These are phyloP conservation scores for Penicillium goetzii DNA, from an alignment of 495 filamentous ascomycete genomes.

Conservation along the genomic window DNA sequence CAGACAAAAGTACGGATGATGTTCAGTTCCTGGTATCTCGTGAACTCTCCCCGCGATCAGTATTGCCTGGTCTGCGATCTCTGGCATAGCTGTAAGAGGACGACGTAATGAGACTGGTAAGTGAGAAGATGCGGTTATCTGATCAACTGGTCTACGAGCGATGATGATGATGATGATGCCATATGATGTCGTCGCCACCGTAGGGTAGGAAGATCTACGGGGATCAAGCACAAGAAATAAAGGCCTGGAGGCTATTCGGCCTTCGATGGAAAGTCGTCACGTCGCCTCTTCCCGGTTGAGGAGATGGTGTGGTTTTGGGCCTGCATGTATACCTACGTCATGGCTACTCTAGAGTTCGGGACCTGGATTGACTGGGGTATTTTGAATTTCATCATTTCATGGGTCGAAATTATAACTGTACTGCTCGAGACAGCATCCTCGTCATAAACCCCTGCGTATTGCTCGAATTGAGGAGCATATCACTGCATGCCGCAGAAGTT, in stretches of 20 bases:
- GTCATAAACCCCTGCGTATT: not conserved
- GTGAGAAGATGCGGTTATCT: not conserved
- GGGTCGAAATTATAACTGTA: not conserved
- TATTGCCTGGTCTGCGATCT: not conserved
- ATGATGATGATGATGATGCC: not conserved
- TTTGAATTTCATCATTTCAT: slow-evolving; percentile 1
- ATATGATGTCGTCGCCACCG: slow-evolving; percentile 5
- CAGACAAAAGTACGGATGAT: not conserved
- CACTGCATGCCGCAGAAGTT: not conserved
- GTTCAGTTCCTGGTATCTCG: not conserved
- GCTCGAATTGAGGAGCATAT: not conserved
- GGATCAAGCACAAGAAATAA: not conserved
- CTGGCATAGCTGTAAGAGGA: not conserved
- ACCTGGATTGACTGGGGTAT: not conserved
- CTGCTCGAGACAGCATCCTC: not conserved
- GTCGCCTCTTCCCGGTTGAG: not conserved
- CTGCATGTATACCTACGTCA: slow-evolving; percentile 1
- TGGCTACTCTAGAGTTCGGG: not conserved
- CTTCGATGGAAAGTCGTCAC: slow-evolving; percentile 1
- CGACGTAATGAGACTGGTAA: slow-evolving; percentile 4
- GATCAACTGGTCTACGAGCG: not conserved
- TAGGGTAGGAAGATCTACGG: slow-evolving; percentile 1
- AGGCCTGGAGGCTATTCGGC: not conserved
- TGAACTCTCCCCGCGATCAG: not conserved
- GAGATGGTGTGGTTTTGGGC: not conserved